A percentile compares a stretch with the other conserved stretches of the same genome.
These are phyloP conservation scores for Agarophyton chilense DNA, from an alignment of 23 red algal genomes.

Conservation along the genomic window DNA sequence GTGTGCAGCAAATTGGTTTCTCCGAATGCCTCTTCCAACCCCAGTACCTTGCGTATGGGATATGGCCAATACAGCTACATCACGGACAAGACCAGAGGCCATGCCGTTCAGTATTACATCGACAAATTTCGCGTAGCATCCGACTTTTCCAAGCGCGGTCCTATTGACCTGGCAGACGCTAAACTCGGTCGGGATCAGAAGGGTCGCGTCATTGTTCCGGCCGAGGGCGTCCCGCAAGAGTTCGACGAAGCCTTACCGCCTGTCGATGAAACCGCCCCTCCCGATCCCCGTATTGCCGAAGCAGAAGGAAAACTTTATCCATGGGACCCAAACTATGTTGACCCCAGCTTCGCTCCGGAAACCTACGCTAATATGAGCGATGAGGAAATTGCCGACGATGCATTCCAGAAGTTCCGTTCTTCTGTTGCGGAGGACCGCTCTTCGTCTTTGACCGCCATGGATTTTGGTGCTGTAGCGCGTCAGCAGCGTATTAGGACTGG, in stretches of 20 bases:
- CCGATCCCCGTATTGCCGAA: constrained; percentile 78
- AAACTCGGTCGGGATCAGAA: constrained; percentile 63
- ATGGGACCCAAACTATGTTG: constrained; percentile 63
- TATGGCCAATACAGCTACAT: constrained; percentile 66
- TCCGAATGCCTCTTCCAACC: not conserved
- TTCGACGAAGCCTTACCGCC: constrained; percentile 25
- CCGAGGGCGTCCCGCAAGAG: constrained; percentile 53
- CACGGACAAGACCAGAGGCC: constrained; percentile 78
- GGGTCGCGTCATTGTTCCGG: constrained; percentile 63
- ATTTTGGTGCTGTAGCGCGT: constrained; percentile 38
- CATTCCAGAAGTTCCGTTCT: constrained; percentile 60
- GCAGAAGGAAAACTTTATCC: constrained; percentile 57
- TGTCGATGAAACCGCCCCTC: not conserved
- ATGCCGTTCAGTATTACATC: constrained; percentile 72
- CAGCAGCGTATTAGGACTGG: constrained; percentile 37
- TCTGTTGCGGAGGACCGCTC: constrained; percentile 19
- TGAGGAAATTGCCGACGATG: constrained; percentile 58
- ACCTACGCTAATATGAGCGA: constrained; percentile 52
- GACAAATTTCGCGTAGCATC: constrained; percentile 72
- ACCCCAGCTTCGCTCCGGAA: constrained; percentile 56
- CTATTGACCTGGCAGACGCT: constrained; percentile 9
- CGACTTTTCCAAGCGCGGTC: constrained; percentile 30
- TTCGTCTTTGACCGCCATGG: constrained; percentile 34
- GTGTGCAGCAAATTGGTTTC: not conserved
- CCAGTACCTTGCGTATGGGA: constrained; percentile 53